Evolutionary conservation across 78 protist genomes (phyloP).

Genomic region (Dictyostelium purpureum): DNA sequence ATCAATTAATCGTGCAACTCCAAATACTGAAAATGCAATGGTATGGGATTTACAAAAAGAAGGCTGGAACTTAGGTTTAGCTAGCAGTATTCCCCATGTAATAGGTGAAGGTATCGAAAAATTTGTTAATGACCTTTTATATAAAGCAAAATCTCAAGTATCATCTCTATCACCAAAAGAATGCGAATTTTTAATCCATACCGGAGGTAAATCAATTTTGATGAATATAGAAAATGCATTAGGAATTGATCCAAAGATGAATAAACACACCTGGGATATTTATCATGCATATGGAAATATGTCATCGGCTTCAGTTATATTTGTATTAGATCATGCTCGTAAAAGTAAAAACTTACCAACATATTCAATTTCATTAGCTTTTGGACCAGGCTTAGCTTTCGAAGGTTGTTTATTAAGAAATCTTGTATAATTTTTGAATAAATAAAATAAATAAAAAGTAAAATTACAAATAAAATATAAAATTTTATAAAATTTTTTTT

Average conservation of each 20-base stretch:
- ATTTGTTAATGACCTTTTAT: conserved; percentile 7
- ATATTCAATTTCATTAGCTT: conserved; percentile 28
- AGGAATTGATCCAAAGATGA: conserved; percentile 5
- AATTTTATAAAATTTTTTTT: too few relatives aligned
- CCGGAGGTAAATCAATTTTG: conserved; percentile 55
- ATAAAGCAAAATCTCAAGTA: conserved; percentile 1
- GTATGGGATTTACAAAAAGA: conserved; percentile 9
- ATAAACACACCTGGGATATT: conserved; percentile 38
- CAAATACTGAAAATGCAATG: conserved; percentile 51
- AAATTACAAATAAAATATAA: neutral
- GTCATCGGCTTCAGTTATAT: conserved; percentile 54
- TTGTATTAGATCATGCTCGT: conserved; percentile 64
- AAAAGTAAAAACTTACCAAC: conserved; percentile 7
- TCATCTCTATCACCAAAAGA: neutral
- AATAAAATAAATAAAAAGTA: neutral
- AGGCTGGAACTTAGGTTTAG: conserved; percentile 55
- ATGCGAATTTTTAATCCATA: conserved; percentile 54
- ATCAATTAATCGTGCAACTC: conserved; percentile 5
- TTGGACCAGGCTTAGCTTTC: conserved; percentile 75
- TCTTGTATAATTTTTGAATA: neutral
- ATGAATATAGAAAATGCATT: conserved; percentile 7
- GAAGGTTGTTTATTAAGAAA: conserved; percentile 68
- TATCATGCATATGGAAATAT: conserved; percentile 49
- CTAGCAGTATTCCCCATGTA: conserved; percentile 1
- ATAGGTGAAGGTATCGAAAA: conserved; percentile 6